Evolutionary conservation across 495 filamentous ascomycete genomes (phyloP), one percentile per base, ranked within the genome.

Genomic region (Usnea hakonensis): DNA sequence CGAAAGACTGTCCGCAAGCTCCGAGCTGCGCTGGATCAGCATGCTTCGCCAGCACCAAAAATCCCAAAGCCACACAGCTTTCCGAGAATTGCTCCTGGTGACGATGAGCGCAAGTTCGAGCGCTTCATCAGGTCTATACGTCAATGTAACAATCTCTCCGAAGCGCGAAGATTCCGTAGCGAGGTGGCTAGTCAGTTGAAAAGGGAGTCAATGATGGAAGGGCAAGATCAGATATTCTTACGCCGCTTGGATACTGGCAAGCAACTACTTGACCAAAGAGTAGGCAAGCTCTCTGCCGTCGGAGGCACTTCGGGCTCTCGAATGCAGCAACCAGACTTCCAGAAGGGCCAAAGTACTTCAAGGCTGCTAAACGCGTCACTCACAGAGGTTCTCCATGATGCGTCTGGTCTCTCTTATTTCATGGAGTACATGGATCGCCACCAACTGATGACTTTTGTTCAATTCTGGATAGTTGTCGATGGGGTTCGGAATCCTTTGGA

Each of bases 361-460:
- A 78, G 79, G 44, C 69, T 87, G 28, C 85, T 89, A 61, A 87
- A 87, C 66, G 83, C 86, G 11, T 85, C 90, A 0, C 78, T 97
- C 6, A 82, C 83, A 36, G 90, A 97, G 32, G 75, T 97, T 26
- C 80, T 99, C 61, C 87, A 91, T 64, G 89, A 94, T 72, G 84
- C 93, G 11, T 86, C 93, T 1, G 92, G 91, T 8, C 78, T 97
- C 19, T 97, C 92, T 14, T 99, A 96, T 70, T 97, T 97, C 71
- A 99, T 97, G 95, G 95, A 99, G 69, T 97, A 91, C 71, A 97
- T 97, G 95, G 95, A 99, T 72, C 88, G 93, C 33, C 87, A 90
- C 69, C 78, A 83, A 35, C 79, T 95, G 8, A 91, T 97, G 85
- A 81, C 87, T 17, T 74, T 96, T 43, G 94, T 99, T 1, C 95